Evolutionary conservation across 257 asterid species (phyloP), one percentile per base, ranked within the genome.

Genomic region (Solanum rostratum): DNA sequence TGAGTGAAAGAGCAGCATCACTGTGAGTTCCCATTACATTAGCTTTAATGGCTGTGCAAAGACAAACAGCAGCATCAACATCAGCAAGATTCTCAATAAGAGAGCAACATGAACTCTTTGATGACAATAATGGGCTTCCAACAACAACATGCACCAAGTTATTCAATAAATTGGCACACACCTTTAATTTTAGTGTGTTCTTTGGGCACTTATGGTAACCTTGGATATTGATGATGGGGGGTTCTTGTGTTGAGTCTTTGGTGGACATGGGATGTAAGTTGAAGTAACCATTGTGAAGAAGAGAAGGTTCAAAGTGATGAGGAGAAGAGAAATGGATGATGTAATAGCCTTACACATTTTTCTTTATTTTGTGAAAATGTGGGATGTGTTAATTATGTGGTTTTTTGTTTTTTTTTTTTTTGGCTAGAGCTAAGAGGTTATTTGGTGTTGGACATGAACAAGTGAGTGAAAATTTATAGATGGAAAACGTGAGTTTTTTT

Each of bases 1-100:
- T 85, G 18, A 85, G 83, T 13, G 86, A 19, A 79, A 83, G 19
- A 1, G 82, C 43, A 20, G 79, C 12, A 14, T 82, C 57, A 13
- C 85, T 63, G 49, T 83, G 52, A 53, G 86, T 69, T 18, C 90
- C 88, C 84, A 69, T 60, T 2, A 83, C 30, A 19, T 88, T 78
- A 12, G 88, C 90, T 27, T 81, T 85, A 4, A 85, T 52, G 65
- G 85, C 88, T 29, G 90, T 85, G 88, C 90, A 88, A 79, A 88
- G 90, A 68, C 88, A 87, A 71, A 59, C 80, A 2, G 88, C 90
- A 14, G 88, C 88, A 10, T 85, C 88, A 43, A 85, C 83, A 37
- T 88, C 88, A 13, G 30, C 85, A 4, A 88, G 78, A 60, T 80
- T 82, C 29, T 49, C 55, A 11, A 88, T 50, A 30, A 88, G 68